These are phyloP conservation scores for Leavenworthia alabamica DNA, from an alignment of 345 rosid genomes.

Conservation along the genomic window DNA sequence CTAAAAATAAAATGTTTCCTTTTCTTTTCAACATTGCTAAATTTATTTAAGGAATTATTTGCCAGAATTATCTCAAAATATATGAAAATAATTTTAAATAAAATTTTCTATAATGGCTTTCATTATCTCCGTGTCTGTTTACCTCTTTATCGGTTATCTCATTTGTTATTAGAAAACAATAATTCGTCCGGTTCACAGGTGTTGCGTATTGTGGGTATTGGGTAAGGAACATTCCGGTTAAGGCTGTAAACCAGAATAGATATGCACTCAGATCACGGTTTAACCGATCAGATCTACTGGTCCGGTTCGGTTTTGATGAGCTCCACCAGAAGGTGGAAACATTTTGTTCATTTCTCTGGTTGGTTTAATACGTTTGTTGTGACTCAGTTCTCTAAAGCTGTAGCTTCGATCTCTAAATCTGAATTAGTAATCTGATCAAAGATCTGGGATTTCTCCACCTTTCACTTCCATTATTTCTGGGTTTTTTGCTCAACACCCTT, in stretches of 20 bases:
- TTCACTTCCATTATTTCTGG: not conserved
- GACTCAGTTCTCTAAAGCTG: not conserved
- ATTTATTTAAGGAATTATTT: not conserved
- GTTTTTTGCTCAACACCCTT: not conserved
- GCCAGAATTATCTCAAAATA: not conserved
- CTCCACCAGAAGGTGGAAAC: too few relatives aligned
- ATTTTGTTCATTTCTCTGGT: not conserved
- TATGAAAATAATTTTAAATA: too few relatives aligned
- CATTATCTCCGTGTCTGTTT: too few relatives aligned
- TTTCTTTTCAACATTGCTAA: not conserved
- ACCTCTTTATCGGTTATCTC: too few relatives aligned
- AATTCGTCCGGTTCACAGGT: not conserved
- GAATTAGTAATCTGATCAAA: too few relatives aligned
- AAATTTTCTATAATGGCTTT: too few relatives aligned
- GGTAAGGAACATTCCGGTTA: not conserved
- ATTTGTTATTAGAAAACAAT: too few relatives aligned
- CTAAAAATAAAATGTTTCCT: not conserved
- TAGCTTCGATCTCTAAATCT: not conserved
- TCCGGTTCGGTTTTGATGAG: not conserved
- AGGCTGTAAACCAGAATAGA: not conserved
- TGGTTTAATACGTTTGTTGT: not conserved
- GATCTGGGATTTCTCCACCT: not conserved
- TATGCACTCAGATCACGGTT: not conserved
- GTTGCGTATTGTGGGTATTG: not conserved
- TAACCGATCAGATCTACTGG: not conserved